Evolutionary conservation across 2,329 filamentous ascomycete genomes (phyloP).

Genomic region (Clarireedia sp.): DNA sequence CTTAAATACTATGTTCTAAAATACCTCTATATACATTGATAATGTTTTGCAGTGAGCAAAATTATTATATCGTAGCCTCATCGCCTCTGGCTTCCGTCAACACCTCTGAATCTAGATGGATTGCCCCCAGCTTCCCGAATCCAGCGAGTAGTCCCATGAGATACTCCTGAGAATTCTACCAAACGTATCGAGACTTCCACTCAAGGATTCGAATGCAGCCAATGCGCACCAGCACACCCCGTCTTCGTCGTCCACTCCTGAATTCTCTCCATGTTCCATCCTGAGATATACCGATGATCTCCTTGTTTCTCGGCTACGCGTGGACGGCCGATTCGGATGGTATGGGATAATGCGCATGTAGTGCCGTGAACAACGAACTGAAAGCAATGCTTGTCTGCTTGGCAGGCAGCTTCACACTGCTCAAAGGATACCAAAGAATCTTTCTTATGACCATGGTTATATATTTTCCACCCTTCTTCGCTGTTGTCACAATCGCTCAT

Average conservation of each 20-base stretch:
- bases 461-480: background rate
- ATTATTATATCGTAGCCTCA: no score
- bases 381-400: conserved; percentile 8
- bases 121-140: no score
- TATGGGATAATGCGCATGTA: conserved; percentile 7
- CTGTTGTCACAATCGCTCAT: conserved; percentile 9
- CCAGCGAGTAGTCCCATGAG: background rate
- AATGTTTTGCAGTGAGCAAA: no score
- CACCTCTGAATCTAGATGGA: no score
- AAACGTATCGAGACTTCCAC: background rate
- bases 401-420: conserved; percentile 8
- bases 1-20: no score
- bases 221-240: conserved; percentile 3
- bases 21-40: no score
- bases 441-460: background rate
- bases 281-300: conserved; percentile 3
- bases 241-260: conserved; percentile 8
- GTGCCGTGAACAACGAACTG: conserved; percentile 6
- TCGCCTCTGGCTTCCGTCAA: no score
- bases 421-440: background rate
- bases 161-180: background rate
- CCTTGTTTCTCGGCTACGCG: background rate
- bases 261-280: conserved; percentile 9
- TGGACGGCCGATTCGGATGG: conserved; percentile 2
- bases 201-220: conserved; percentile 8